A percentile compares a stretch with the other conserved stretches of the same genome.
phyloP scores from a whole-genome alignment of 805 yeast species.

The Starmerella floris region DNA sequence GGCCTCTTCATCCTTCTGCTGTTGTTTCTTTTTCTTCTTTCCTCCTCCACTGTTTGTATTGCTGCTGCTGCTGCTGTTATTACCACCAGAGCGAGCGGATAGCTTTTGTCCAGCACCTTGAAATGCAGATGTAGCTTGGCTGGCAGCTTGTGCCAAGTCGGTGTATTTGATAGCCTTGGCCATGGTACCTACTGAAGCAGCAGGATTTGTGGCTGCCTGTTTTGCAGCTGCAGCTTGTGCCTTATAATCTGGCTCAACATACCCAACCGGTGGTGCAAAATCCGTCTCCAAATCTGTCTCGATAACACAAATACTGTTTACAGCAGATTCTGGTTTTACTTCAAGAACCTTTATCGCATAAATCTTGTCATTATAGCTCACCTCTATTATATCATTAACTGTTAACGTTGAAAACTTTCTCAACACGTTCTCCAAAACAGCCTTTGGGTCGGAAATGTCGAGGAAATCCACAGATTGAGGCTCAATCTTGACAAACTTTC shows the following conservation, averaged over 20 bases:
- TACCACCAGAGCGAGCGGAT: no score
- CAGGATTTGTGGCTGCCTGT: no score
- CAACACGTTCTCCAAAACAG: slow-evolving; percentile 83
- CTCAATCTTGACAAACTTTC: slow-evolving; percentile 79
- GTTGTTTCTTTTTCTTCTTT: no score
- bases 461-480: slow-evolving; percentile 89
- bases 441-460: slow-evolving; percentile 90
- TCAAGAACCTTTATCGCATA: slow-evolving; percentile 77
- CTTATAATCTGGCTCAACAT: slow-evolving; percentile 87
- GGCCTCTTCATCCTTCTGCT: no score
- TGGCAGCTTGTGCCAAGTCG: no score
- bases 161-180: no score
- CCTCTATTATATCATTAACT: slow-evolving; percentile 68
- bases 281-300: slow-evolving; percentile 96
- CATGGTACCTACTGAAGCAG: no score
- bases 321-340: slow-evolving; percentile 58
- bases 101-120: no score
- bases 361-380: slow-evolving; percentile 64
- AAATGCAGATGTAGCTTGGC: no score
- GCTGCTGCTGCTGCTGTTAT: no score
- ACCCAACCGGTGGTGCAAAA: slow-evolving; percentile 97
- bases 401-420: slow-evolving; percentile 81
- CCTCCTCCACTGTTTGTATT: no score
- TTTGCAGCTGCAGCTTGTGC: no score
- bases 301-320: slow-evolving; percentile 74